Evolutionary conservation across 2,329 filamentous ascomycete genomes (phyloP).

Genomic region (Verticillium klebahnii): DNA sequence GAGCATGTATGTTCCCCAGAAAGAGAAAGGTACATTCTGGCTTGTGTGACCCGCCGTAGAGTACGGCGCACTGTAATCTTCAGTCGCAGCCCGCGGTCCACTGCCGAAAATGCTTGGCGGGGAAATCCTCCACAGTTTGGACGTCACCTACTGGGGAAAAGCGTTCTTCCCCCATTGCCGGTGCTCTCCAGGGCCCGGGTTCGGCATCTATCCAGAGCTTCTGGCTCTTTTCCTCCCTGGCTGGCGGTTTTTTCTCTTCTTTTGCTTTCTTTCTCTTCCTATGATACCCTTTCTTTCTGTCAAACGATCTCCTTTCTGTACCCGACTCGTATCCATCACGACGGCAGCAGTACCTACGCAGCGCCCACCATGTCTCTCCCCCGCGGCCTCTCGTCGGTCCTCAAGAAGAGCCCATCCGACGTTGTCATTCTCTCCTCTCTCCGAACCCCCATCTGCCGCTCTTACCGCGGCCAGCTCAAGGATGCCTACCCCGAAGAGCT

Average conservation of each 20-base stretch:
- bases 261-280: background rate
- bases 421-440: constrained; percentile 87
- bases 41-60: background rate
- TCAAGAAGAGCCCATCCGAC: constrained; percentile 75
- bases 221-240: constrained; percentile 2
- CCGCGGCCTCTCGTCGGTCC: constrained; percentile 68
- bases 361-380: constrained; percentile 42
- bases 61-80: background rate
- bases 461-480: constrained; percentile 78
- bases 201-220: background rate
- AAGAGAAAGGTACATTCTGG: too few relatives aligned
- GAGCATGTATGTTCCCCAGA: too few relatives aligned
- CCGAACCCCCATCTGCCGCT: constrained; percentile 79
- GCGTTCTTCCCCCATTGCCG: background rate
- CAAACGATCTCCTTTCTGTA: background rate
- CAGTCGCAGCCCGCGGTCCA: background rate
- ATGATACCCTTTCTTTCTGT: background rate
- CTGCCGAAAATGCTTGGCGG: background rate
- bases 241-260: background rate
- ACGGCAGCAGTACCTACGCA: background rate
- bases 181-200: background rate
- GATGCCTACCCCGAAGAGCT: constrained; percentile 90
- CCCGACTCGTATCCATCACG: background rate
- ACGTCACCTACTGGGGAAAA: background rate
- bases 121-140: background rate